Evolutionary conservation across 2,329 filamentous ascomycete genomes (phyloP).

Genomic region (Alternaria triticimaculans): DNA sequence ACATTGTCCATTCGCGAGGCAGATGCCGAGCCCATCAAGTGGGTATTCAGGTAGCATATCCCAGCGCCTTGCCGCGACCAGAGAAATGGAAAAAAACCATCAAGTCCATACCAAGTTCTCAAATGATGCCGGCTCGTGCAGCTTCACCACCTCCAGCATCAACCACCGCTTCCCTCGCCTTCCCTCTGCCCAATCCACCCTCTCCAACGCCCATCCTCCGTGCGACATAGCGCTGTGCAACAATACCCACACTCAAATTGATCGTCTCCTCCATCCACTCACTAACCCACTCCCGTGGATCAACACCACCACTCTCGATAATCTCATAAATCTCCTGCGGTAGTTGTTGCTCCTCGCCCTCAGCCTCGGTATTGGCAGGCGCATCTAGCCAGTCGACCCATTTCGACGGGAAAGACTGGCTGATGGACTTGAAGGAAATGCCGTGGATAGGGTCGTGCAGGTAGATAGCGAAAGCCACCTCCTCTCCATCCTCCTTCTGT

Average conservation of each 20-base stretch:
- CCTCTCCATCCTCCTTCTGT: conserved; percentile 66
- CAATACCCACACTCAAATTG: conserved; percentile 77
- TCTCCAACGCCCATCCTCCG: conserved; percentile 95
- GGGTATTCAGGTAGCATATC: background rate
- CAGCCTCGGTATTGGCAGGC: conserved; percentile 36
- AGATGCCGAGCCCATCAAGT: conserved; percentile 1
- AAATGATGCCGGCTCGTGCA: conserved; percentile 59
- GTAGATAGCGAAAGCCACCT: conserved; percentile 77
- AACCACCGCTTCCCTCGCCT: conserved; percentile 61
- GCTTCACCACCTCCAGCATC: conserved; percentile 67
- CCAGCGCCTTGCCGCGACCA: conserved; percentile 3
- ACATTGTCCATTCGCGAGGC: background rate
- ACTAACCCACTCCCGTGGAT: conserved; percentile 94
- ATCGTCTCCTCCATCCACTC: conserved; percentile 96
- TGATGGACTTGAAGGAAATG: conserved; percentile 83
- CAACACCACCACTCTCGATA: conserved; percentile 74
- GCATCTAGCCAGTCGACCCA: conserved; percentile 94
- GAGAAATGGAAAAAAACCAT: conserved; percentile 4
- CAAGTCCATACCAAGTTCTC: background rate
- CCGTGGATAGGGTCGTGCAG: conserved; percentile 88
- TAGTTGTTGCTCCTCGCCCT: conserved; percentile 60
- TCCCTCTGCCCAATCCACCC: conserved; percentile 68
- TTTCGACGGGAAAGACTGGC: conserved; percentile 80
- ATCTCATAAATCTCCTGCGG: conserved; percentile 90
- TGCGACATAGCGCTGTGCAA: conserved; percentile 95